phyloP scores from a whole-genome alignment of 75 land plant genomes.

The Pinus tabuliformis region DNA sequence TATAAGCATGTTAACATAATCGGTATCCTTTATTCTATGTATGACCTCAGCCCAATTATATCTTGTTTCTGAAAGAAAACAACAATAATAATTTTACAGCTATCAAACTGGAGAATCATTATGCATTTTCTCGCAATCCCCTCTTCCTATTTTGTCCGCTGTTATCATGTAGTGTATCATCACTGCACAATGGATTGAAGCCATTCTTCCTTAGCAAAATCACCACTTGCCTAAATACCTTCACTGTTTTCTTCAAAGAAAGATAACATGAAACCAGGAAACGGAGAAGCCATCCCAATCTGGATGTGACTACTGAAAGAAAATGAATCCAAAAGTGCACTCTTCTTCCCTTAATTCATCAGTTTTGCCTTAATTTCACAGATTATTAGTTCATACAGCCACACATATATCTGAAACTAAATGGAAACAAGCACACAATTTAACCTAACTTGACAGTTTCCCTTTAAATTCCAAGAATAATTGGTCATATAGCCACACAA shows the following conservation, averaged over 20 bases:
- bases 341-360: no score
- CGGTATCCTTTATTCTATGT: neutral
- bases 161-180: neutral
- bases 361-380: neutral
- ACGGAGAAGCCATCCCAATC: neutral
- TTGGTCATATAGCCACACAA: no score
- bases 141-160: neutral
- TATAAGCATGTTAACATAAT: neutral
- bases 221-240: neutral
- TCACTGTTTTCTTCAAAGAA: constrained; percentile 1
- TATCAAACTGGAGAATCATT: neutral
- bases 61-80: neutral
- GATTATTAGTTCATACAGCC: neutral
- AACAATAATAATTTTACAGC: neutral
- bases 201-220: neutral
- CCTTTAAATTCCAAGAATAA: neutral
- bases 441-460: neutral
- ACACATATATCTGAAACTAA: neutral
- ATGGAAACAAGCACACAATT: neutral
- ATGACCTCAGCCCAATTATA: no score
- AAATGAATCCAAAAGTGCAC: neutral
- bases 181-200: neutral
- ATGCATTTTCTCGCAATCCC: neutral
- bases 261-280: neutral
- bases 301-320: neutral